These are phyloP conservation scores for Cordyceps javanica DNA, from an alignment of 2,329 filamentous ascomycete species.

Conservation along the genomic window DNA sequence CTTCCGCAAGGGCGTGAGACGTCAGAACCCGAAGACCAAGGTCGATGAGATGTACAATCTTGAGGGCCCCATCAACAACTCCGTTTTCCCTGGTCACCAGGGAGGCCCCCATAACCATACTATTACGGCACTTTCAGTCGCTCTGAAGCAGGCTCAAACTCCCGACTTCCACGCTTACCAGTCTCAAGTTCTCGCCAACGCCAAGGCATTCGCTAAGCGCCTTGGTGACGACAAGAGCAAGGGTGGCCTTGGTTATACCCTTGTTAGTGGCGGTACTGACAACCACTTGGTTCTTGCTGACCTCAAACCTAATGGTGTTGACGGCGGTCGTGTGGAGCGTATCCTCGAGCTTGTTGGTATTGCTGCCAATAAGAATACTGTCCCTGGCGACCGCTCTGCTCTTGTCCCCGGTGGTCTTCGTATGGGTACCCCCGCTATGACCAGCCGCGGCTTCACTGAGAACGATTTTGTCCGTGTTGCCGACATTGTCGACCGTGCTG, in stretches of 20 bases:
- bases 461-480: constrained; percentile 84
- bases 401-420: constrained; percentile 88
- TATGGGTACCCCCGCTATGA: constrained; percentile 97
- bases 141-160: constrained; percentile 85
- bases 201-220: constrained; percentile 73
- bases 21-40: constrained; percentile 77
- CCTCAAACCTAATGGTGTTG: constrained; percentile 80
- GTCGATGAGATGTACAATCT: constrained; percentile 84
- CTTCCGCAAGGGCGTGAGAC: constrained; percentile 87
- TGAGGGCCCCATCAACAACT: constrained; percentile 88
- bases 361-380: constrained; percentile 99
- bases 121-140: constrained; percentile 90
- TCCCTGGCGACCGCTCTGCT: constrained; percentile 89
- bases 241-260: constrained; percentile 74
- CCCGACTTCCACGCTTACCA: constrained; percentile 93
- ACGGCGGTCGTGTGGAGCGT: constrained; percentile 84
- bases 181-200: constrained; percentile 81
- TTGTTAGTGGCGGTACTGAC: constrained; percentile 92
- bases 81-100: constrained; percentile 97
- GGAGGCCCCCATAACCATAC: constrained; percentile 99
- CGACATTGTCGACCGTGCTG: constrained; percentile 77
- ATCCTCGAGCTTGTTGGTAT: constrained; percentile 89
- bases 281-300: constrained; percentile 94
- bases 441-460: constrained; percentile 83
- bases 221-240: constrained; percentile 63